phyloP scores from a whole-genome alignment of 768 basidiomycete genomes.

The Multifurca ochricompacta region DNA sequence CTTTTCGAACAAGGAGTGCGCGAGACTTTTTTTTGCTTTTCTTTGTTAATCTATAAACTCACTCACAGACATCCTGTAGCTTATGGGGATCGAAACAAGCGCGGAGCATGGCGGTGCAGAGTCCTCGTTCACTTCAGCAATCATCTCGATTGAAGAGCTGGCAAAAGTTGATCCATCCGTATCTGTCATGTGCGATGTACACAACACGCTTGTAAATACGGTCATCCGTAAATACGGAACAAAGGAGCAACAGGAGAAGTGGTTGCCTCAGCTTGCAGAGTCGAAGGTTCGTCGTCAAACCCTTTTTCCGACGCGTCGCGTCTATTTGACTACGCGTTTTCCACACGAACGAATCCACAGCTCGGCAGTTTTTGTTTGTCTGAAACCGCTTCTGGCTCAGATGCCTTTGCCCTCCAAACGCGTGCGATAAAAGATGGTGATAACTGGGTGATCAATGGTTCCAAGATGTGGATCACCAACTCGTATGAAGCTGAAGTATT shows the following conservation, averaged over 20 bases:
- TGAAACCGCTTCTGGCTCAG: constrained; percentile 88
- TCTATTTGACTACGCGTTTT: neutral
- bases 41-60: neutral
- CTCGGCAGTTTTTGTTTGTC: constrained; percentile 95
- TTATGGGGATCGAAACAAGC: constrained; percentile 96
- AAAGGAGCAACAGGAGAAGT: constrained; percentile 78
- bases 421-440: constrained; percentile 84
- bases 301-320: too few relatives aligned
- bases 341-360: constrained; percentile 33
- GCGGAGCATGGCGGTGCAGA: constrained; percentile 80
- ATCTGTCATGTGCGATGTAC: constrained; percentile 94
- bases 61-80: constrained; percentile 35
- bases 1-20: constrained; percentile 93
- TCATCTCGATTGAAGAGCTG: constrained; percentile 95
- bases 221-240: constrained; percentile 82
- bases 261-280: constrained; percentile 75
- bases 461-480: constrained; percentile 99
- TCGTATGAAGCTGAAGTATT: constrained; percentile 86
- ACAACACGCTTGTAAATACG: constrained; percentile 97
- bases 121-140: constrained; percentile 88
- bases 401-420: constrained; percentile 94
- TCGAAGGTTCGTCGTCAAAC: constrained; percentile 46
- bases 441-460: constrained; percentile 86
- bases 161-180: constrained; percentile 95
- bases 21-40: neutral